These are phyloP conservation scores for Fusarium haematococcum DNA, from an alignment of 2,329 filamentous ascomycete species.

Conservation along the genomic window DNA sequence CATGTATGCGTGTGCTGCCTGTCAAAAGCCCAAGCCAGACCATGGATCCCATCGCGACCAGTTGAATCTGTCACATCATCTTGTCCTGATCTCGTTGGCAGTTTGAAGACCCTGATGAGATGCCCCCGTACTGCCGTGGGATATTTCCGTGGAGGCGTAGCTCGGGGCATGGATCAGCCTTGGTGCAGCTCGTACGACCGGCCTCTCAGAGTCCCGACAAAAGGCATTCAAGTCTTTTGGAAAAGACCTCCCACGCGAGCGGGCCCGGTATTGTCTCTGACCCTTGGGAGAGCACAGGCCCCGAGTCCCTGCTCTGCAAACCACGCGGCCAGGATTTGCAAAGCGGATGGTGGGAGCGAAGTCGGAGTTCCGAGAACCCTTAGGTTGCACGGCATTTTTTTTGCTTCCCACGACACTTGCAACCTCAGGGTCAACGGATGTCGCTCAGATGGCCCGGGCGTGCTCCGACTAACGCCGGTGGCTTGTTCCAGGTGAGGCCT, in stretches of 20 bases:
- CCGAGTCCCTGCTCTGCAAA: slow-evolving; percentile 12
- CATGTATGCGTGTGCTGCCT: slow-evolving; percentile 16
- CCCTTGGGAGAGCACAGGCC: slow-evolving; percentile 1
- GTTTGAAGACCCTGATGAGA: neutral
- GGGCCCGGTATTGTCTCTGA: neutral
- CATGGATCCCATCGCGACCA: slow-evolving; percentile 11
- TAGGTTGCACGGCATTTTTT: slow-evolving; percentile 24
- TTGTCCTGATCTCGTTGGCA: slow-evolving; percentile 12
- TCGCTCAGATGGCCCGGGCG: slow-evolving; percentile 18
- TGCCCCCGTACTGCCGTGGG: slow-evolving; percentile 3
- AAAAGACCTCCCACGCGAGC: slow-evolving; percentile 15
- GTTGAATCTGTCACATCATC: slow-evolving; percentile 17
- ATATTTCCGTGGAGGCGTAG: slow-evolving; percentile 1
- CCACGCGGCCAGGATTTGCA: slow-evolving; percentile 21
- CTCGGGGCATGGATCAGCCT: neutral
- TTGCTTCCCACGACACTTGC: slow-evolving; percentile 19
- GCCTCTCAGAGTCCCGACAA: slow-evolving; percentile 21
- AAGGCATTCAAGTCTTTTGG: neutral
- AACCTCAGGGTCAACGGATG: slow-evolving; percentile 20
- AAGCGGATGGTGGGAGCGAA: slow-evolving; percentile 34
- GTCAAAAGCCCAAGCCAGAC: neutral
- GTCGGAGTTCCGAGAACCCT: slow-evolving; percentile 36
- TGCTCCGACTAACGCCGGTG: slow-evolving; percentile 38
- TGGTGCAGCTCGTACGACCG: slow-evolving; percentile 31
- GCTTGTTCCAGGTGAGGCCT: slow-evolving; percentile 21